Evolutionary conservation across 805 yeast genomes (phyloP), one percentile per base, ranked within the genome.

Genomic region (Candida ficus): DNA sequence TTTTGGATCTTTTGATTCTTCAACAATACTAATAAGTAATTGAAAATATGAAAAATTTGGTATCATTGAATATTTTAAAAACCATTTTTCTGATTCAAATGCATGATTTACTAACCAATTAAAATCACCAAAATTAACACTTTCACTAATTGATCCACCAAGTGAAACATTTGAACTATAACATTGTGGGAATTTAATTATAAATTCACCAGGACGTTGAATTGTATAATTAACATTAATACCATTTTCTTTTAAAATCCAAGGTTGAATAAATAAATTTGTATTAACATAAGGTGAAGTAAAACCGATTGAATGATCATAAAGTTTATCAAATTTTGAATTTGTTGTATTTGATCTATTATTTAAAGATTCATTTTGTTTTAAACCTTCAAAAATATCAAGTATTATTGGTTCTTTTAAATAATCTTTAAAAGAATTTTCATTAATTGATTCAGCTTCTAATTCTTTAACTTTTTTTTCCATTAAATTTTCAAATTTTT

Each of bases 191-290:
- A 62, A 78, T 41, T 71, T 77, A 43, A 81, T 62, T 6, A 83
- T 60, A 41, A 70, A 67, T 27, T 83, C 84, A 1, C 86, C 85
- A 0, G 81, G 78, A 29, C 64, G 66, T 54, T 83, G 90, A n/a
- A 68, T 54, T 0, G 74, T 61, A 6, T 72, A 68, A 33, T 66
- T 61, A 20, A 66, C 72, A 5, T 54, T 61, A 16, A 83, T 78
- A 0, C 79, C 81, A 25, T 68, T 49, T 17, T 63, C 59, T n/a
- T 49, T 44, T n/a, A 83, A 56, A 22, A 64, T 47, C 9, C 65
- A 60, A 1, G 86, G 83, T 0, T 79, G 64, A 5, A 81, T 56
- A 37, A 76, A 57, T 13, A 67, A 48, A 41, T 76, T 78, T 29
- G 68, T 65, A 45, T 71, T 73, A 46, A 52, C 61, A 21, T 33